Conservation (phyloP, 2,329 filamentous ascomycete species). For the Chaetomiaceae sp. region DNA sequence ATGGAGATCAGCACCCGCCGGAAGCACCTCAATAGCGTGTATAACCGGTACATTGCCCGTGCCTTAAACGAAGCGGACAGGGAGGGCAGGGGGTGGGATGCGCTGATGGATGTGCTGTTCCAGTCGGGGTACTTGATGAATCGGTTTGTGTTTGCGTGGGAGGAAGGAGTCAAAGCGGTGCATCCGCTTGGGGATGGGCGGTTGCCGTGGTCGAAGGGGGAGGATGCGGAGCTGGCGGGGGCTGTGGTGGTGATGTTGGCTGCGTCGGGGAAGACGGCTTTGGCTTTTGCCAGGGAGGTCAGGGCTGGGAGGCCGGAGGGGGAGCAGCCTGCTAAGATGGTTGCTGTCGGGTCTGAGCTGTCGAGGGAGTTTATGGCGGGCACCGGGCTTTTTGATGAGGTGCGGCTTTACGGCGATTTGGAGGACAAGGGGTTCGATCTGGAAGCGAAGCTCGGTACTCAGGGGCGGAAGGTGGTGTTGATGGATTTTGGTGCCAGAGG, state of each 20-base stretch:
- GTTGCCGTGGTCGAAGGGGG: conserved; percentile 4
- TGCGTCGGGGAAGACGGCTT: conserved; percentile 15
- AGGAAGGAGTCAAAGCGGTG: not conserved
- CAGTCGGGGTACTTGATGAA: conserved; percentile 14
- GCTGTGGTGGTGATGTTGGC: conserved; percentile 14
- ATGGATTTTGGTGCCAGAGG: conserved; percentile 16
- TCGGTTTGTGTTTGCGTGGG: conserved; percentile 11
- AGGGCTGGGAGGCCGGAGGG: conserved; percentile 1
- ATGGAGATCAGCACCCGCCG: conserved; percentile 1
- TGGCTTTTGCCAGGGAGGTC: conserved; percentile 15
- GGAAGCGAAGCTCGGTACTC: not conserved
- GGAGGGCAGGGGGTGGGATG: conserved; percentile 4
- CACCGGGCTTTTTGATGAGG: conserved; percentile 17
- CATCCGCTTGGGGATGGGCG: conserved; percentile 6
- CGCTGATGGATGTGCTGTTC: conserved; percentile 11
- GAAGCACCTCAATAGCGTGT: conserved; percentile 2
- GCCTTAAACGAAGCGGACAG: not conserved
- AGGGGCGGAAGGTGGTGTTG: conserved; percentile 8
- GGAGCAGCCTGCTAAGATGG: conserved; percentile 1
- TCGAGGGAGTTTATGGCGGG: conserved; percentile 7
- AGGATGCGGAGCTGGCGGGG: conserved; percentile 13
- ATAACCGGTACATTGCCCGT: conserved; percentile 10
- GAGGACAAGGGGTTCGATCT: not conserved
- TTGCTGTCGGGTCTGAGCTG: conserved; percentile 14
- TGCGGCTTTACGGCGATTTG: conserved; percentile 12